Conservation (phyloP, 2,329 filamentous ascomycete species). For the Hymenoscyphus salicellus region DNA sequence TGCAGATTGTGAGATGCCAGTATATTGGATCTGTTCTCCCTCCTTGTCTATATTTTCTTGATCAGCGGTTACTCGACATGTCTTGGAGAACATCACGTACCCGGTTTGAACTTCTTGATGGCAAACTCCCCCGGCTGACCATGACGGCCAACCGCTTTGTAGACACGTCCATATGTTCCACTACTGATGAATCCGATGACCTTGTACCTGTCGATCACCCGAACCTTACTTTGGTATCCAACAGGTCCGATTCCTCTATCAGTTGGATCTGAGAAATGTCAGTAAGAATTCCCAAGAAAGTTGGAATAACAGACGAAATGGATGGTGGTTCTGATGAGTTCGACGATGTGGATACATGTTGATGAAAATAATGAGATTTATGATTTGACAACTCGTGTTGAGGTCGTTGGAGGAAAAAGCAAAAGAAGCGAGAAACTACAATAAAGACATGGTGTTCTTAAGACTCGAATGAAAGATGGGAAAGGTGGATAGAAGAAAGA, state of each 20-base stretch:
- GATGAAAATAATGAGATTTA: conserved; percentile 7
- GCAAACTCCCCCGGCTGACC: conserved; percentile 80
- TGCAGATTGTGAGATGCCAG: conserved; percentile 94
- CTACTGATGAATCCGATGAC: conserved; percentile 98
- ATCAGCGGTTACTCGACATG: conserved; percentile 5
- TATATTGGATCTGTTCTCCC: conserved; percentile 90
- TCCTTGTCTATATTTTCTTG: conserved; percentile 68
- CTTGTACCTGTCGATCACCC: conserved; percentile 88
- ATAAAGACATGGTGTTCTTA: conserved; percentile 17
- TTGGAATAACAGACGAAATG: conserved; percentile 35
- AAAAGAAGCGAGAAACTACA: conserved; percentile 4
- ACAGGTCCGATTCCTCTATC: conserved; percentile 48
- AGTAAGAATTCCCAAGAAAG: conserved; percentile 33
- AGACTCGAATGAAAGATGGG: conserved; percentile 12
- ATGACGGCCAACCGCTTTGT: conserved; percentile 82
- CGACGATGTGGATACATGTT: conserved; percentile 29
- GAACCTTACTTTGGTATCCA: conserved; percentile 72
- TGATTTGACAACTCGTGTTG: conserved; percentile 7
- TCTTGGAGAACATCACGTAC: conserved; percentile 18
- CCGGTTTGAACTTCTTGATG: conserved; percentile 79
- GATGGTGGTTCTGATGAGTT: conserved; percentile 22
- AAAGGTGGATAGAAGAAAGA: conserved; percentile 16
- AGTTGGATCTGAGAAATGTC: conserved; percentile 48
- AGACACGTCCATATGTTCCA: conserved; percentile 95
- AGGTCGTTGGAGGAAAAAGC: conserved; percentile 13